Evolutionary conservation across 495 filamentous ascomycete genomes (phyloP).

Genomic region (Parmelia sp.): DNA sequence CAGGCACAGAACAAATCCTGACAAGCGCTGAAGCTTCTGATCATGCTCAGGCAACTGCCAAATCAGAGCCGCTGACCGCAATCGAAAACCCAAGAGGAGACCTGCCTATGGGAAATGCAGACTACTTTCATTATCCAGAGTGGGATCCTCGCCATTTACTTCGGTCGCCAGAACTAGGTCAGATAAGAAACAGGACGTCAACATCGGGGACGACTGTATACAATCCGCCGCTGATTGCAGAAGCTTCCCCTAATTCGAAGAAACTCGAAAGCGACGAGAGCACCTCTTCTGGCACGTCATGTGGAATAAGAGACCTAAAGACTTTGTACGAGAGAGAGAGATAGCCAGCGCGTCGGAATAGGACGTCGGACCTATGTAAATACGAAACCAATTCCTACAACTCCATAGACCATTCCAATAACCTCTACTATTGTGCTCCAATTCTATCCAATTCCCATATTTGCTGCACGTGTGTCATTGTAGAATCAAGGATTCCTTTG

Average conservation of each 20-base stretch:
- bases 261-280: conserved; percentile 5
- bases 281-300: background rate
- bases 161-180: background rate
- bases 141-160: background rate
- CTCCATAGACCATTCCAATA: background rate
- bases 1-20: background rate
- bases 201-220: conserved; percentile 2
- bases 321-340: background rate
- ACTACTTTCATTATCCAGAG: background rate
- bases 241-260: conserved; percentile 2
- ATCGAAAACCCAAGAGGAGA: background rate
- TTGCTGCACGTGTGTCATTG: background rate
- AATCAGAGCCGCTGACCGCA: background rate
- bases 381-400: too few relatives aligned
- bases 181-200: conserved; percentile 11
- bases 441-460: background rate
- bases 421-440: background rate
- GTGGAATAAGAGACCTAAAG: background rate
- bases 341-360: background rate
- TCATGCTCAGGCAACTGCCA: background rate
- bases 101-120: background rate
- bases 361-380: background rate
- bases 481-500: background rate
- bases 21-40: background rate
- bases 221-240: conserved; percentile 6